Base-by-base conservation (phyloP, 768 basidiomycete genomes). In the Mycena galericulata region DNA sequence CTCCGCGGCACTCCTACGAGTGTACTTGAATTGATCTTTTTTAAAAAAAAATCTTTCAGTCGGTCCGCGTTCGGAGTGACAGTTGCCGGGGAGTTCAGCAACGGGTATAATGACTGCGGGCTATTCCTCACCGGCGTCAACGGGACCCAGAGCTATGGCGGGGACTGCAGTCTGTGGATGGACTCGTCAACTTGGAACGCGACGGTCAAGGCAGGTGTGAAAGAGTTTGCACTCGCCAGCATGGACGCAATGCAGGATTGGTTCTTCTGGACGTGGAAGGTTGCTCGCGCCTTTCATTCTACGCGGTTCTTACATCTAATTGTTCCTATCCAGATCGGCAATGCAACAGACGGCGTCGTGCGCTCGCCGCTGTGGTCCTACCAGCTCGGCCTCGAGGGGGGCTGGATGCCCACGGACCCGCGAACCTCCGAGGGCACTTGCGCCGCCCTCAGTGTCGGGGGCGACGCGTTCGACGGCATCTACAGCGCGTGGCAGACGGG, bases 251-350 rank as follows among this genome's bases (percentile, higher is more conserved):
- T 90, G 67, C 83, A 85, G 71, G 84, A 90, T 75, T 90, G 82
- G 81, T 92, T 89, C 80, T 92, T 86, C 83, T 92, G 91, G 91
- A 91, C 89, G 17, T 92, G 91, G 92, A 92, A 90, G 85, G 91
- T 93, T 68, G 90, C 89, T 65, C 73, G 76, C 26, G 38, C 17
- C 17, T 9, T 38, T 17, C 9, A 9, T 38, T 17, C 38, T 38
- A 17, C 38, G 17, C 17, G 10, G 17, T 38, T 38, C 38, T 38
- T 38, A 38, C 17, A 9, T 38, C 10, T 9, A 9, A 38, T 9
- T 18, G 3, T 10, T 71, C 79, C 26, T 45, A 12, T 40, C 11
- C 22, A n/a, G 36, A 56, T 40, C 29, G 36, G 54, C n/a, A n/a
- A n/a, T n/a, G n/a, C n/a, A n/a, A n/a, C n/a, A n/a, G n/a, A n/a